phyloP scores from a whole-genome alignment of 2,329 filamentous ascomycete genomes.

The Xylariaceae sp. region DNA sequence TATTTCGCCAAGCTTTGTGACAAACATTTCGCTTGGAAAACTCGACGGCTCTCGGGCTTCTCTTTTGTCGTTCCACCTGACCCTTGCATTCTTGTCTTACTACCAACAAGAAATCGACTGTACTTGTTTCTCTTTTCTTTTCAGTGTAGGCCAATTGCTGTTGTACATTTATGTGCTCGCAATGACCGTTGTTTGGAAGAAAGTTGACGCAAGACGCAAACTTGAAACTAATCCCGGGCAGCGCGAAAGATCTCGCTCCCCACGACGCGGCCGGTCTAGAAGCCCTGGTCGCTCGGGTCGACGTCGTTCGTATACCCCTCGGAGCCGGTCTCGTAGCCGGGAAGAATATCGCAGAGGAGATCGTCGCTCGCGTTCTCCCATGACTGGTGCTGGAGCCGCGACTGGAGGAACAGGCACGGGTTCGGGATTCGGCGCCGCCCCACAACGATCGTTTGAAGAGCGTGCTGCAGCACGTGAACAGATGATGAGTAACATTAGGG shows the following conservation, averaged over 20 bases:
- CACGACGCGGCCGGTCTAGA: slow-evolving; percentile 74
- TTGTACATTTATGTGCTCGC: slow-evolving; percentile 10
- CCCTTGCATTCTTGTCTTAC: not conserved
- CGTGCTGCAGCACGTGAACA: slow-evolving; percentile 78
- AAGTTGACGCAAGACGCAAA: not conserved
- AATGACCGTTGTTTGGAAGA: slow-evolving; percentile 12
- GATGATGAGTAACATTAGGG: slow-evolving; percentile 92
- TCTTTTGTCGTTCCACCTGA: not conserved
- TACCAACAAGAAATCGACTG: not conserved
- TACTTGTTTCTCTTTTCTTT: not conserved
- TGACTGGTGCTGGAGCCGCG: slow-evolving; percentile 66
- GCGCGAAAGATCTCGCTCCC: slow-evolving; percentile 80
- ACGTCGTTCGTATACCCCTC: slow-evolving; percentile 73
- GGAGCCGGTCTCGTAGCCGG: slow-evolving; percentile 71
- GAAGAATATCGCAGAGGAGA: slow-evolving; percentile 71
- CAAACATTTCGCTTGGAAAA: not conserved
- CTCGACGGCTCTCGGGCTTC: not conserved
- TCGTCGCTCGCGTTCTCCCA: slow-evolving; percentile 78
- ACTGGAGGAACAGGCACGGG: slow-evolving; percentile 65
- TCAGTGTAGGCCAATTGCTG: not conserved
- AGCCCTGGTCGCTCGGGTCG: slow-evolving; percentile 66
- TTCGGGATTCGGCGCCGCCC: slow-evolving; percentile 58
- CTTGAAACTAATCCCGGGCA: slow-evolving; percentile 40
- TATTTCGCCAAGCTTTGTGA: not conserved
- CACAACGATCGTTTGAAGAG: slow-evolving; percentile 77